Evolutionary conservation across 2,329 filamentous ascomycete species (phyloP).

Genomic region (Sporothrix brasiliensis): DNA sequence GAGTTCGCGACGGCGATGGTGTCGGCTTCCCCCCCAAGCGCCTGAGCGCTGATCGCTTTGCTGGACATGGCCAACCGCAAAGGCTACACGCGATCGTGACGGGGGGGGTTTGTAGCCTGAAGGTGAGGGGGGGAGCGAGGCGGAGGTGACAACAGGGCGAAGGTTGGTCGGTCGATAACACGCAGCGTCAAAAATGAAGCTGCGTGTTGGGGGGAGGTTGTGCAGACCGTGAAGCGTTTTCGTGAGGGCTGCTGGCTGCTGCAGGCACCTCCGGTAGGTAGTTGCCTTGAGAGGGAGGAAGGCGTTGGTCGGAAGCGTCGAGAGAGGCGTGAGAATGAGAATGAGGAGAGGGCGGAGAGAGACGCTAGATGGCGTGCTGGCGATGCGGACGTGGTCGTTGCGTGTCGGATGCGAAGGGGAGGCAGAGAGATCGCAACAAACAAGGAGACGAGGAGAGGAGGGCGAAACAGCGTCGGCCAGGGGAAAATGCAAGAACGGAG

Average conservation of each 20-base stretch:
- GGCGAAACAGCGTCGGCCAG: constrained; percentile 9
- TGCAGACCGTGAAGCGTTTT: constrained; percentile 25
- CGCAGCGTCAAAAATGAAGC: constrained; percentile 30
- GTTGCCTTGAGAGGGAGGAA: constrained; percentile 21
- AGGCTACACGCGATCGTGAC: constrained; percentile 39
- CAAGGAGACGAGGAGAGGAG: constrained; percentile 16
- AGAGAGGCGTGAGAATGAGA: constrained; percentile 9
- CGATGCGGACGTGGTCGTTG: background rate
- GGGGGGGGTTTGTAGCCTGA: constrained; percentile 37
- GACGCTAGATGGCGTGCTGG: constrained; percentile 18
- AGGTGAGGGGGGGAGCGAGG: constrained; percentile 26
- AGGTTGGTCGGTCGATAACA: constrained; percentile 22
- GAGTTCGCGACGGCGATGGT: constrained; percentile 38
- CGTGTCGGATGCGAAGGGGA: background rate
- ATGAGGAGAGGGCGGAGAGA: background rate
- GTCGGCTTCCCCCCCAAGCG: constrained; percentile 45
- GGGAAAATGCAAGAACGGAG: constrained; percentile 27
- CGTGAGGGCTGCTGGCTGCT: constrained; percentile 29
- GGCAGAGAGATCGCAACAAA: constrained; percentile 23
- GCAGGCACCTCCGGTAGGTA: constrained; percentile 22
- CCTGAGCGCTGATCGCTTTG: constrained; percentile 56
- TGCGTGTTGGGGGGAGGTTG: constrained; percentile 25
- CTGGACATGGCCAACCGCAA: constrained; percentile 53
- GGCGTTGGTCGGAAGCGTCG: background rate
- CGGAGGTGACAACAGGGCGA: constrained; percentile 28